Percentiles rank a stretch among this genome's conserved stretches.
Evolutionary conservation across 2,329 filamentous ascomycete species (phyloP).

Genomic region (Nothophoma quercina): DNA sequence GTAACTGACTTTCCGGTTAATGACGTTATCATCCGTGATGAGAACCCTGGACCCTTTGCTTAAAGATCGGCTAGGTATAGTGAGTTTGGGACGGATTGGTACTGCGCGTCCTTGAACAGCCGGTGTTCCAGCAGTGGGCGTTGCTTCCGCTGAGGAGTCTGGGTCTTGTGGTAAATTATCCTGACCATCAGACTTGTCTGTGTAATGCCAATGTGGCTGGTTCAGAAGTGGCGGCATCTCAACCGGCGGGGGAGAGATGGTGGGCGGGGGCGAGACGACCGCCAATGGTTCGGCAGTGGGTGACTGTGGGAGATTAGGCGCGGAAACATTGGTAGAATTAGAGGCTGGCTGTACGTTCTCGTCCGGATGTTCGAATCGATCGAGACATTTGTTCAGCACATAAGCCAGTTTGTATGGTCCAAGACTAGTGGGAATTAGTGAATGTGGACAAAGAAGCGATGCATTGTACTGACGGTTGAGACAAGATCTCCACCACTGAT

Average conservation of each 20-base stretch:
- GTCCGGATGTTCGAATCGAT: constrained; percentile 32
- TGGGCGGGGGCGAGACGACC: background rate
- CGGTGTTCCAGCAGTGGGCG: background rate
- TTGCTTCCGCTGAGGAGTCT: background rate
- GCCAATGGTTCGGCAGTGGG: background rate
- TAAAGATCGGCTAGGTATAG: background rate
- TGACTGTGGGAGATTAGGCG: constrained; percentile 5
- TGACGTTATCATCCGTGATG: constrained; percentile 50
- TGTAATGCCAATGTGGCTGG: constrained; percentile 3
- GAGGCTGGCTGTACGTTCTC: constrained; percentile 25
- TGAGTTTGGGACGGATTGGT: background rate
- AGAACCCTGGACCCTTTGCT: constrained; percentile 30
- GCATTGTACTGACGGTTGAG: constrained; percentile 39
- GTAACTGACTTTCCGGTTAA: constrained; percentile 46
- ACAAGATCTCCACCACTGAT: constrained; percentile 44
- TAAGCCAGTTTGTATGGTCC: constrained; percentile 45
- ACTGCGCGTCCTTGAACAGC: background rate
- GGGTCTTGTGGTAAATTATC: background rate
- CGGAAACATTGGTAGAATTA: background rate
- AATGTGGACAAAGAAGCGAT: background rate
- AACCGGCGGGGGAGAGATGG: background rate
- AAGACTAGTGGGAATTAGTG: constrained; percentile 28
- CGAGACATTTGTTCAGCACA: constrained; percentile 38
- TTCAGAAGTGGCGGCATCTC: constrained; percentile 4
- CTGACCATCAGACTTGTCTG: background rate